These are phyloP conservation scores for Psilocybe azurescens DNA, from an alignment of 768 basidiomycete species.

Conservation along the genomic window DNA sequence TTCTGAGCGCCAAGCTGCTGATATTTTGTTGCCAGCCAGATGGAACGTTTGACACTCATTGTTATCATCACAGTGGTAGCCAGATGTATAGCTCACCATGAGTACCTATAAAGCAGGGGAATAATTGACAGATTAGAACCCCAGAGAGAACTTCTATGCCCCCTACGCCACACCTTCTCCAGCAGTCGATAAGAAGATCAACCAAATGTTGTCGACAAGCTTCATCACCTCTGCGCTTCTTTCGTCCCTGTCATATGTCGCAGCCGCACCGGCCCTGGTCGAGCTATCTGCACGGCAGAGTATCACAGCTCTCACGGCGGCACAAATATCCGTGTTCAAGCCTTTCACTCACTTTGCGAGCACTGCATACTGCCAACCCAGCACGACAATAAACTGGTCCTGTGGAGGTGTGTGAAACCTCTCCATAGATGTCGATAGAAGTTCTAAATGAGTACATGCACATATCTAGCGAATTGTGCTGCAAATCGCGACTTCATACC, in stretches of 20 bases:
- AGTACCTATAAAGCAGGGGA: neutral
- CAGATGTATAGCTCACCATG: neutral
- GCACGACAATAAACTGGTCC: conserved; percentile 46
- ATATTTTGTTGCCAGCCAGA: neutral
- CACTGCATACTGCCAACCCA: conserved; percentile 53
- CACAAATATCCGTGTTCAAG: conserved; percentile 48
- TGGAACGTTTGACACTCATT: conserved; percentile 1
- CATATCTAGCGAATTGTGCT: conserved; percentile 38
- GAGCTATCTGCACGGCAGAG: conserved; percentile 21
- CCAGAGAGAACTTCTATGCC: neutral
- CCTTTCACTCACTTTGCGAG: conserved; percentile 56
- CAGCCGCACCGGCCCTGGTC: conserved; percentile 10
- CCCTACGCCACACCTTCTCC: neutral
- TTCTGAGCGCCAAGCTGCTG: neutral
- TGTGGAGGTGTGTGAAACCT: conserved; percentile 47
- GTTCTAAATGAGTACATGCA: neutral
- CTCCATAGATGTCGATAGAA: neutral
- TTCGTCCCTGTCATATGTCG: conserved; percentile 5
- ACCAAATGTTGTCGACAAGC: conserved; percentile 12
- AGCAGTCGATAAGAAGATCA: neutral
- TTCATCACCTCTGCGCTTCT: conserved; percentile 16
- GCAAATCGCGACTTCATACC: conserved; percentile 48
- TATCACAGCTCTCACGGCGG: conserved; percentile 35
- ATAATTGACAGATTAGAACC: neutral
- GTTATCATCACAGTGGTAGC: neutral